Evolutionary conservation across 192 early-diverging fungal genomes (phyloP).

Genomic region (Phlyctochytrium arcticum): DNA sequence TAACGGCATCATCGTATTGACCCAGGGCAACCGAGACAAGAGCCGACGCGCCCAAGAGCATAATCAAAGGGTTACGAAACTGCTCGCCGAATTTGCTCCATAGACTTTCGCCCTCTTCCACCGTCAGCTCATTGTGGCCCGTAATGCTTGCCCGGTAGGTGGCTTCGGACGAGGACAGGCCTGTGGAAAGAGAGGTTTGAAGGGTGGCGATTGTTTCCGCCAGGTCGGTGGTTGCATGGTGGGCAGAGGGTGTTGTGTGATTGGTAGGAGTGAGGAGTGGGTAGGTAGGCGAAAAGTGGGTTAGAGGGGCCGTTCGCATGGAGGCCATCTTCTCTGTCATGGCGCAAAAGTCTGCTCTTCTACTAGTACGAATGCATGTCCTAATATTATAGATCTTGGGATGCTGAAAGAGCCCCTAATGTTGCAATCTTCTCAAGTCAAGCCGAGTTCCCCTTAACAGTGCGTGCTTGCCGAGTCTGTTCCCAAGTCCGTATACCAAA

Average conservation of each 20-base stretch:
- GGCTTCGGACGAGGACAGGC: conserved; percentile 16
- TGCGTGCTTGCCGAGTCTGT: too few relatives aligned
- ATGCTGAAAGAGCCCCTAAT: too few relatives aligned
- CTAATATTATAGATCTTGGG: too few relatives aligned
- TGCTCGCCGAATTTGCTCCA: conserved; percentile 75
- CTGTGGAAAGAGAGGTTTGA: neutral
- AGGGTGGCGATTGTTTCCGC: neutral
- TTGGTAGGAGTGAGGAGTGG: neutral
- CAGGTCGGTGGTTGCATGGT: conserved; percentile 10
- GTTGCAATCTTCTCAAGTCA: too few relatives aligned
- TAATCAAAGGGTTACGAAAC: conserved; percentile 81
- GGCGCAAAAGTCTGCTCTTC: too few relatives aligned
- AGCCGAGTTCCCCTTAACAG: too few relatives aligned
- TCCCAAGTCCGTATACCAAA: too few relatives aligned
- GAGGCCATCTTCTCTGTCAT: too few relatives aligned
- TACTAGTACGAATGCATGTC: too few relatives aligned
- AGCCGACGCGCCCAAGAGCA: conserved; percentile 72
- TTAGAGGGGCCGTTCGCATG: too few relatives aligned
- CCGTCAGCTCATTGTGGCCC: conserved; percentile 67
- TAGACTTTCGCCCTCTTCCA: conserved; percentile 62
- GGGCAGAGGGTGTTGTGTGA: conserved; percentile 12
- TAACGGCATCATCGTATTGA: conserved; percentile 78
- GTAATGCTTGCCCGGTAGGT: conserved; percentile 22
- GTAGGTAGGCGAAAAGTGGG: too few relatives aligned
- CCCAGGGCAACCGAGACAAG: conserved; percentile 68